phyloP scores from a whole-genome alignment of 345 rosid genomes.

The Angophora floribunda region DNA sequence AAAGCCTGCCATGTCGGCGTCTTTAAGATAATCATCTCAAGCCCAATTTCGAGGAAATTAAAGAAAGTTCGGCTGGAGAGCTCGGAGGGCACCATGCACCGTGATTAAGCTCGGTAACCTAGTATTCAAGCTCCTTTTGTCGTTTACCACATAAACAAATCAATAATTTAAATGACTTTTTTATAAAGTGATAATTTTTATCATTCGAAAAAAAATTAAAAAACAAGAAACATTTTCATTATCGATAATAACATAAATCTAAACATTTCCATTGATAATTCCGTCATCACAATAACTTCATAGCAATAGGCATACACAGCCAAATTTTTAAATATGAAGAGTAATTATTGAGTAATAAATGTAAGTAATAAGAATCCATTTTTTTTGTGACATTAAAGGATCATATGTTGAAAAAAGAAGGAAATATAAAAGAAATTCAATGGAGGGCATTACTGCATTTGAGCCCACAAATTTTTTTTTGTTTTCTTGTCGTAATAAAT shows the following conservation, averaged over 20 bases:
- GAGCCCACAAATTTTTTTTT: not conserved
- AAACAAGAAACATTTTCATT: accelerated
- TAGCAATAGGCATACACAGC: not conserved
- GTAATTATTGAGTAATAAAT: not conserved
- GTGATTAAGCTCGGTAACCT: not conserved
- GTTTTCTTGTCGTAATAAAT: not conserved
- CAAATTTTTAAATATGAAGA: not conserved
- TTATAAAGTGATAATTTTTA: not conserved
- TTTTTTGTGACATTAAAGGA: no score
- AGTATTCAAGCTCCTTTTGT: not conserved
- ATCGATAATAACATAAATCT: not conserved
- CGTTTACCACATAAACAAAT: not conserved
- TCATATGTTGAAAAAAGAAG: no score
- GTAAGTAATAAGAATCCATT: no score
- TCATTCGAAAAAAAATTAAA: not conserved
- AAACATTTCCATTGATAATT: not conserved
- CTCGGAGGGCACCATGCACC: not conserved
- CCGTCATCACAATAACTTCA: no score
- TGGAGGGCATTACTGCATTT: not conserved
- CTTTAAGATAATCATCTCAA: not conserved
- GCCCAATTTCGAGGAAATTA: not conserved
- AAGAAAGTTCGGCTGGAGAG: not conserved
- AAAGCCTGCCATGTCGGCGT: not conserved
- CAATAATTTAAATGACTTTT: accelerated
- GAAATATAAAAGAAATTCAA: not conserved